phyloP scores from a whole-genome alignment of 2,329 filamentous ascomycete species.

The Aureobasidium sp. region DNA sequence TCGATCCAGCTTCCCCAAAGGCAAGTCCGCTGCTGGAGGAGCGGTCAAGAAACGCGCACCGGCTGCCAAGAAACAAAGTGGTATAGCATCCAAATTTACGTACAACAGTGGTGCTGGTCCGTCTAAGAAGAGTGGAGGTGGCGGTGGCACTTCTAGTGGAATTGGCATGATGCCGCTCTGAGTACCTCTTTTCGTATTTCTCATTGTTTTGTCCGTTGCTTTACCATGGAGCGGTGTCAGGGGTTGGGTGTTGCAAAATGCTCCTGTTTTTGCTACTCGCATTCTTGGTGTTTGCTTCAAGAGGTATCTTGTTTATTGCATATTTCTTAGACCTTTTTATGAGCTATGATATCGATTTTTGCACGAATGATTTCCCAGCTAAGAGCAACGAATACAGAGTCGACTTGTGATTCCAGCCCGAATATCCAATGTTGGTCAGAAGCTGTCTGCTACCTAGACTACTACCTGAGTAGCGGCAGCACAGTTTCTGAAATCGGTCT shows the following conservation, averaged over 20 bases:
- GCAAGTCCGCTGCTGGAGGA: not conserved
- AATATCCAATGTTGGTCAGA: no score
- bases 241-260: not conserved
- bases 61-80: not conserved
- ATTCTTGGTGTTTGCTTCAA: not conserved
- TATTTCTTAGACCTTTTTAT: not conserved
- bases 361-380: no score
- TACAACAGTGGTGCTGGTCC: not conserved
- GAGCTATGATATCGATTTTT: not conserved
- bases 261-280: not conserved
- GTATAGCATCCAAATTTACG: not conserved
- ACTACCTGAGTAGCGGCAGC: no score
- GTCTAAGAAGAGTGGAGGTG: constrained; percentile 1
- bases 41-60: constrained; percentile 12
- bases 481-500: no score
- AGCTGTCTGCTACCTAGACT: no score
- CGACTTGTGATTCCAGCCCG: no score
- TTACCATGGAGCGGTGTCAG: not conserved
- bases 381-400: no score
- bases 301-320: not conserved
- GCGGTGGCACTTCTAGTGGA: constrained; percentile 17
- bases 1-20: not conserved
- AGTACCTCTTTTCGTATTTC: constrained; percentile 9
- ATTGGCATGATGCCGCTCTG: constrained; percentile 33
- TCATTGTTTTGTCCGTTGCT: not conserved